Evolutionary conservation across 140 eudicot genomes (phyloP).

Genomic region (Flaveria floridana): DNA sequence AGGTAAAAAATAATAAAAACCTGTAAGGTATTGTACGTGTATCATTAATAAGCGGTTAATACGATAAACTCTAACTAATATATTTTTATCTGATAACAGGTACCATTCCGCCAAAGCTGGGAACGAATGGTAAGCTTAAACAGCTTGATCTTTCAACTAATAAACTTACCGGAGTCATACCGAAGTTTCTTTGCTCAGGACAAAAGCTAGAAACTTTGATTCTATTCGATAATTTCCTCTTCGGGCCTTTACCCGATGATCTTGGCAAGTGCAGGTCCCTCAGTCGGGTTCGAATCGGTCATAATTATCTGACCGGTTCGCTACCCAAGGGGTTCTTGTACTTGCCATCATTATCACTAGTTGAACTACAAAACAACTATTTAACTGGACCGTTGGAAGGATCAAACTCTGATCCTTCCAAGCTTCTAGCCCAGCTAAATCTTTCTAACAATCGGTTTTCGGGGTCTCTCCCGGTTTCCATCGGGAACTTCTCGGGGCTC

Average conservation of each 20-base stretch:
- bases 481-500: constrained; percentile 58
- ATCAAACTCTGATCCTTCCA: constrained; percentile 33
- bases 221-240: constrained; percentile 55
- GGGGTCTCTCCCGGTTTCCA: constrained; percentile 49
- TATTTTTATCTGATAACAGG: constrained; percentile 37
- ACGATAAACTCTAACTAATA: too few relatives aligned
- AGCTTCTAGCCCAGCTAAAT: constrained; percentile 48
- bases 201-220: constrained; percentile 51
- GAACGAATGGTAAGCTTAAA: constrained; percentile 48
- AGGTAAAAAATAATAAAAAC: constrained; percentile 27
- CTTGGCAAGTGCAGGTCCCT: constrained; percentile 62
- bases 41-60: too few relatives aligned
- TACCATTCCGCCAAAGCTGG: constrained; percentile 58
- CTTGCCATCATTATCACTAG: constrained; percentile 57
- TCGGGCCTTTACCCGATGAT: constrained; percentile 62
- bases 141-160: constrained; percentile 69
- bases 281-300: constrained; percentile 55
- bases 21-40: not conserved
- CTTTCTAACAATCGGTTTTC: constrained; percentile 63
- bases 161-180: constrained; percentile 60
- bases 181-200: constrained; percentile 54
- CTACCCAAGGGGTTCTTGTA: constrained; percentile 58
- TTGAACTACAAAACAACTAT: constrained; percentile 67
- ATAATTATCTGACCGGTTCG: constrained; percentile 64
- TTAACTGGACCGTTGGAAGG: constrained; percentile 50